A percentile compares a stretch with the other conserved stretches of the same genome.
Evolutionary conservation across 768 basidiomycete genomes (phyloP).

Genomic region (Phanerochaete carnosa): DNA sequence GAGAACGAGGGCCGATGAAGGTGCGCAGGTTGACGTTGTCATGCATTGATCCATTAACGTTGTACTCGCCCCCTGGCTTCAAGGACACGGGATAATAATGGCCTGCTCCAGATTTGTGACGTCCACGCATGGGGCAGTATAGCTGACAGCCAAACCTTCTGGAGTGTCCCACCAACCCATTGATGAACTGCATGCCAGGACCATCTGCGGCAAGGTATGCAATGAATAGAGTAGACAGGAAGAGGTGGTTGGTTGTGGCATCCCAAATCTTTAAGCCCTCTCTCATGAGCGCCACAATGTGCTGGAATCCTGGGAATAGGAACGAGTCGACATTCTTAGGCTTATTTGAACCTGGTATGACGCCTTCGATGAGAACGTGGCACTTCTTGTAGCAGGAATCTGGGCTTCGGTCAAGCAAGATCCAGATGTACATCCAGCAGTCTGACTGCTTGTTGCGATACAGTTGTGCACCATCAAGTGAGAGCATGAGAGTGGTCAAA

Average conservation of each 20-base stretch:
- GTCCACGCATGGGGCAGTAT: constrained; percentile 28
- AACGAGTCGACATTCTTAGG: constrained; percentile 28
- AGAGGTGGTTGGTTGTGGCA: background rate
- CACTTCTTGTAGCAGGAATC: constrained; percentile 29
- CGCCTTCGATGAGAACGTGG: constrained; percentile 26
- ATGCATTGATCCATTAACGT: constrained; percentile 26
- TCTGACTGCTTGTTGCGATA: constrained; percentile 30
- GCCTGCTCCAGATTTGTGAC: constrained; percentile 19
- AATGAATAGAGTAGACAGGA: background rate
- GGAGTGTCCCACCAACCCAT: constrained; percentile 33
- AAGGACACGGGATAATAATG: constrained; percentile 34
- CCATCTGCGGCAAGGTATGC: constrained; percentile 3
- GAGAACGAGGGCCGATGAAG: background rate
- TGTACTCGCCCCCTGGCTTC: constrained; percentile 22
- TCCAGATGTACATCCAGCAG: constrained; percentile 32
- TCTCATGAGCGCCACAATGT: constrained; percentile 14
- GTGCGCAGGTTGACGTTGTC: constrained; percentile 23
- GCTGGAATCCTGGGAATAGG: constrained; percentile 26
- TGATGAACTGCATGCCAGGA: constrained; percentile 19
- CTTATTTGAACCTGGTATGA: constrained; percentile 29
- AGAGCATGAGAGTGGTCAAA: constrained; percentile 10
- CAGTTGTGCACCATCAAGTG: constrained; percentile 19
- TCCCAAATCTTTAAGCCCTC: background rate
- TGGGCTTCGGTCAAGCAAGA: constrained; percentile 22
- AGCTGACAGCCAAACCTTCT: constrained; percentile 33